Evolutionary conservation across 225 moss, liverwort and hornwort species (phyloP).

Genomic region (Sphagnum tenellum): DNA sequence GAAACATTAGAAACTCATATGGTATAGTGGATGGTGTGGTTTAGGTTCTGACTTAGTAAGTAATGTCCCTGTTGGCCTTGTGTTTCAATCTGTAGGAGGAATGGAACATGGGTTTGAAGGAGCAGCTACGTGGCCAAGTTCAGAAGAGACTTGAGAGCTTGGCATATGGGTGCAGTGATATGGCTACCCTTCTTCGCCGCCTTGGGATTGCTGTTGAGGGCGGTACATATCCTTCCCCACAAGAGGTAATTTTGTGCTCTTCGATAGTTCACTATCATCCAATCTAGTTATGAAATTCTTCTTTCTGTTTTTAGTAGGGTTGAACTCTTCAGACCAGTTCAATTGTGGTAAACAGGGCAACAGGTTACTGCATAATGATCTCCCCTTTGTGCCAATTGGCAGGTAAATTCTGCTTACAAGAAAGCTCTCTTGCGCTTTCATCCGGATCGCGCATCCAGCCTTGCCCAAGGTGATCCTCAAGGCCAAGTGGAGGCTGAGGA

Average conservation of each 20-base stretch:
- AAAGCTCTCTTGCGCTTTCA: slow-evolving; percentile 84
- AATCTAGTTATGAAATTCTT: no score
- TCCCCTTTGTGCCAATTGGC: background rate
- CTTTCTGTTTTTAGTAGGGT: no score
- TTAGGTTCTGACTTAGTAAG: no score
- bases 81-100: slow-evolving; percentile 50
- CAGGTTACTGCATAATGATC: no score
- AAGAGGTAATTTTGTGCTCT: slow-evolving; percentile 36
- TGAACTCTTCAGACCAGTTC: no score
- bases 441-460: slow-evolving; percentile 75
- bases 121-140: slow-evolving; percentile 76
- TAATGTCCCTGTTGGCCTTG: no score
- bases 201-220: slow-evolving; percentile 79
- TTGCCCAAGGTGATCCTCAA: slow-evolving; percentile 59
- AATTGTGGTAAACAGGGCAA: no score
- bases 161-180: slow-evolving; percentile 61
- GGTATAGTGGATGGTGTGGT: no score
- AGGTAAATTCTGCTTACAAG: slow-evolving; percentile 92
- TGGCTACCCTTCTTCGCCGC: slow-evolving; percentile 66
- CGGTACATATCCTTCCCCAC: slow-evolving; percentile 37
- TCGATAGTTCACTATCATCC: no score
- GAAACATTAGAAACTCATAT: no score
- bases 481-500: slow-evolving; percentile 94
- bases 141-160: slow-evolving; percentile 58
- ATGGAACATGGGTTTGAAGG: slow-evolving; percentile 64